These are phyloP conservation scores for Ananas comosus DNA, from an alignment of 176 grass and related monocot species.

Conservation along the genomic window DNA sequence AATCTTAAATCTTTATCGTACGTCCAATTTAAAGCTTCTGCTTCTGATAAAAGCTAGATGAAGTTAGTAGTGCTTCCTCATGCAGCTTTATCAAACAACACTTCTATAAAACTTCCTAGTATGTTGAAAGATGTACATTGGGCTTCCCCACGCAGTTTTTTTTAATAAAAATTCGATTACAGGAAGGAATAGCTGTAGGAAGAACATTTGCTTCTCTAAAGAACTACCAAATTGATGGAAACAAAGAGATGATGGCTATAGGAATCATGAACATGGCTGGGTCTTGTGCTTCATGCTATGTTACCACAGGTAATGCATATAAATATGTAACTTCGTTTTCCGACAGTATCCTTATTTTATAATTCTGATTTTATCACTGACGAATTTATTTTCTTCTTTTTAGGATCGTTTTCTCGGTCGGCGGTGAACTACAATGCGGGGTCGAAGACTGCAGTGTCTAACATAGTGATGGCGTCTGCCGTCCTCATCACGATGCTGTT, in stretches of 20 bases:
- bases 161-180: constrained; percentile 8
- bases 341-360: background rate
- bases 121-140: too few relatives aligned
- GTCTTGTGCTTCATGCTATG: constrained; percentile 88
- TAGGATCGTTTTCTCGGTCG: constrained; percentile 88
- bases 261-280: constrained; percentile 98
- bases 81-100: too few relatives aligned
- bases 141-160: too few relatives aligned
- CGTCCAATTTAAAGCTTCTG: too few relatives aligned
- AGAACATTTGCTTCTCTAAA: constrained; percentile 95
- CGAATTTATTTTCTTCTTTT: background rate
- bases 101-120: too few relatives aligned
- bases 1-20: too few relatives aligned
- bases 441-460: constrained; percentile 70
- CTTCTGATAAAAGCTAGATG: too few relatives aligned
- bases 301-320: constrained; percentile 58
- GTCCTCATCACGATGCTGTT: constrained; percentile 92
- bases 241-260: constrained; percentile 99
- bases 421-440: constrained; percentile 98
- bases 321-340: background rate
- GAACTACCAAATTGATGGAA: constrained; percentile 98
- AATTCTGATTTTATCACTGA: background rate
- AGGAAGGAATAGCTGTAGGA: constrained; percentile 95
- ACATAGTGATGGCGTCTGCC: constrained; percentile 85
- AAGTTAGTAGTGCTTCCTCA: too few relatives aligned